Base-by-base conservation (phyloP, 2,329 filamentous ascomycete genomes). In the Penicillium griseofulvum region DNA sequence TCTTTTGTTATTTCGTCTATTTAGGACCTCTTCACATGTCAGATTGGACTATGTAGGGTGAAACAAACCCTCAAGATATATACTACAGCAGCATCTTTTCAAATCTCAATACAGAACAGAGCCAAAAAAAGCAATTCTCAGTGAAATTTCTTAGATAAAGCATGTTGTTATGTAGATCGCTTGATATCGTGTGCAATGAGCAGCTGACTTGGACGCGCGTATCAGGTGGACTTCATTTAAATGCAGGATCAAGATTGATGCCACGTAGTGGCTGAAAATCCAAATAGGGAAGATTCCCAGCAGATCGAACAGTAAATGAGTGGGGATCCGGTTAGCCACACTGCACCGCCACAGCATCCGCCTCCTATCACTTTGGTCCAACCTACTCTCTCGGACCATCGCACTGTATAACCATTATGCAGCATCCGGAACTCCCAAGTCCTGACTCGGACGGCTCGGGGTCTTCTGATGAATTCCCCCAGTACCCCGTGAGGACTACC, bases 371-470 rank as follows among this genome's bases (percentile, higher is more conserved):
- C 52, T 52, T 57, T 48, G 10, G 22, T 53, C 51, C 17, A 14
- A 28, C 48, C 33, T 59, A 29, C 36, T 49, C 44, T 43, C 22
- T n/a, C 44, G 37, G 44, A 58, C 54, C 59, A 63, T 59, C 56
- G 58, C 54, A 60, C 58, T 55, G 57, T 39, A 54, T 50, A 50
- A 52, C 42, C 66, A 68, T 68, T 59, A 76, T 78, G 75, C 76
- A 79, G 67, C 71, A 71, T 54, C 67, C 75, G 49, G 76, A 76
- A 56, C 66, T 73, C 56, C 63, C 68, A 31, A 71, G 68, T 41
- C 65, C 70, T 56, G 76, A 77, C 55, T 75, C 73, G 16, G 73
- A 74, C 52, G 71, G 69, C 54, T 74, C 69, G 33, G 75, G 72
- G 33, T 77, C 74, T 16, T 73, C 74, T 36, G 75, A 77, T 54